These are phyloP conservation scores for Vitis hybrid DNA, from an alignment of 177 flowering plant genomes.

Conservation along the genomic window DNA sequence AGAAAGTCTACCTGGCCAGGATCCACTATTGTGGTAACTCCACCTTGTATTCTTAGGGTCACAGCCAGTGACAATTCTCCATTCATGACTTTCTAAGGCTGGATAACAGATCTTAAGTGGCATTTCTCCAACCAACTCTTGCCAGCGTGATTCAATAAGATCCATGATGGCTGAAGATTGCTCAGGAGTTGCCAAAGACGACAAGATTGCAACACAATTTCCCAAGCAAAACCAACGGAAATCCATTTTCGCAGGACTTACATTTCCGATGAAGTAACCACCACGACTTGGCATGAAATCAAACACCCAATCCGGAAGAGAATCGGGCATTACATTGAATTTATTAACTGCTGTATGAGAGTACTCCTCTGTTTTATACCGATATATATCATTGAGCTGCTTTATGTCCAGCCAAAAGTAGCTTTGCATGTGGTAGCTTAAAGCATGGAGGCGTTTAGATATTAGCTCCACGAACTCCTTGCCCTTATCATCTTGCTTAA, in stretches of 20 bases:
- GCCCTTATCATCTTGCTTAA: slow-evolving; percentile 61
- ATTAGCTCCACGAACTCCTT: slow-evolving; percentile 53
- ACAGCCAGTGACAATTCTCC: slow-evolving; percentile 74
- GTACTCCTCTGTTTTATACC: slow-evolving; percentile 74
- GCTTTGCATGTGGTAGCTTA: slow-evolving; percentile 68
- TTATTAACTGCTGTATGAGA: slow-evolving; percentile 74
- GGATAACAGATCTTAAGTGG: slow-evolving; percentile 73
- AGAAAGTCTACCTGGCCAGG: slow-evolving; percentile 65
- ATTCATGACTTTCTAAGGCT: slow-evolving; percentile 65
- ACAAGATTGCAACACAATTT: slow-evolving; percentile 68
- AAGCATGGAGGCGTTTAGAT: slow-evolving; percentile 59
- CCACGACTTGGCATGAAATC: slow-evolving; percentile 72
- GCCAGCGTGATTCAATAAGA: slow-evolving; percentile 71
- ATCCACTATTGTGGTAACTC: slow-evolving; percentile 85
- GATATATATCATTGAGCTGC: slow-evolving; percentile 67
- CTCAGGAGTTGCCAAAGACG: slow-evolving; percentile 69
- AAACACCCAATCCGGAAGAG: slow-evolving; percentile 77
- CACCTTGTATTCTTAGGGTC: slow-evolving; percentile 81
- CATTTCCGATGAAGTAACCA: slow-evolving; percentile 77
- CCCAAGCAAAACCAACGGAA: slow-evolving; percentile 79
- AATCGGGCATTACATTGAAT: slow-evolving; percentile 73
- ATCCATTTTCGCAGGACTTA: slow-evolving; percentile 75
- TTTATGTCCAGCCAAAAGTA: slow-evolving; percentile 70
- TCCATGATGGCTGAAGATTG: slow-evolving; percentile 75
- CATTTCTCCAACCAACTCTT: slow-evolving; percentile 77